Base-by-base conservation (phyloP, 2,329 filamentous ascomycete species). In the Cladosporium sp. region DNA sequence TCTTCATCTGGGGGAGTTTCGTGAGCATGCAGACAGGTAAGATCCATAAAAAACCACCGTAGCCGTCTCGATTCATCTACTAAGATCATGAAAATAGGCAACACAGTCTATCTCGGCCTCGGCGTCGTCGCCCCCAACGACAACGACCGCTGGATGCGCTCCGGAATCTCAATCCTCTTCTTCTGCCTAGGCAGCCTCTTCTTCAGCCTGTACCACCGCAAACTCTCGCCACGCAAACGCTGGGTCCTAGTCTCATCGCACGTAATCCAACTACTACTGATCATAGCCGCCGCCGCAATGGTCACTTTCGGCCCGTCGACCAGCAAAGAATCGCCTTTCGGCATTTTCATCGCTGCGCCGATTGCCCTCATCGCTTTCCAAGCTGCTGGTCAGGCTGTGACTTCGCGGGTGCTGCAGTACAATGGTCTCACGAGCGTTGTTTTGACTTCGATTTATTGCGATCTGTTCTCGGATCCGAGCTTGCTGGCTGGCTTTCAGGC, bases 11-110 rank as follows among this genome's bases (percentile, higher is more conserved):
- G 89, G 90, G 90, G 14, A 89, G 88, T 3, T 94, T 94, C 72
- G 90, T 92, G 53, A 91, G 88, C 71, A 93, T 93, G 91, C 91
- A 93, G 74, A 93, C 91, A 32, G 90, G 90, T 86, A 72, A 68
- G 80, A 77, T 5, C 5, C n/a, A n/a, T 11, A n/a, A 13, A 21
- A 14, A 46, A 46, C 18, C 8, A 21, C 10, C n/a, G 8, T 21
- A 11, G 7, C 39, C 21, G 21, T 46, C 5, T 46, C n/a, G 10
- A 46, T 21, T 13, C 39, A 21, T 46, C 39, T 46, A 8, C 39
- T 46, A 46, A 46, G n/a, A 21, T 46, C n/a, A 21, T 21, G 2
- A 1, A 21, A 21, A 49, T 48, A 74, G 76, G 89, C 65, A 94
- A 94, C 77, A 93, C 91, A 5, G 86, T 94, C 56, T 94, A 92